phyloP scores from a whole-genome alignment of 2,329 filamentous ascomycete species.

The Fusarium setosum region DNA sequence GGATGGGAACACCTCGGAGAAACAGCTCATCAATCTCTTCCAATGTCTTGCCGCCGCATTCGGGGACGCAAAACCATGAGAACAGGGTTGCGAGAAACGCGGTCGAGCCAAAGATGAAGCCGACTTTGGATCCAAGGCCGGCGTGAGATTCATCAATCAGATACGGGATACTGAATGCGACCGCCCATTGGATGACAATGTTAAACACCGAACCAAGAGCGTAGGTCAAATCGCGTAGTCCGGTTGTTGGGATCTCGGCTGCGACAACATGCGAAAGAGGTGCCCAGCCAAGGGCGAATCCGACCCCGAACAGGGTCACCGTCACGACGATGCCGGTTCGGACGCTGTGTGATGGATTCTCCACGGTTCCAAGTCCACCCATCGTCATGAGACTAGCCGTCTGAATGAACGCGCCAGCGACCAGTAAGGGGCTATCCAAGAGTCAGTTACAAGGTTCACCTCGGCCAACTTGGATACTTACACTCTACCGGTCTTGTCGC shows the following conservation, averaged over 20 bases:
- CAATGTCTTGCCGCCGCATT: slow-evolving; percentile 13
- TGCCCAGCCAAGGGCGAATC: slow-evolving; percentile 47
- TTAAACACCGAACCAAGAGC: slow-evolving; percentile 44
- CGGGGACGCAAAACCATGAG: slow-evolving; percentile 23
- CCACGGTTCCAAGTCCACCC: background rate
- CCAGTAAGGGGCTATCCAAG: background rate
- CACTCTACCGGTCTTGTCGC: slow-evolving; percentile 8
- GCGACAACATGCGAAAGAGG: slow-evolving; percentile 49
- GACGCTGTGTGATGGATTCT: background rate
- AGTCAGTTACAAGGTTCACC: background rate
- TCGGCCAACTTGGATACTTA: background rate
- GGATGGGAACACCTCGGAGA: background rate
- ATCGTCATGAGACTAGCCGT: background rate
- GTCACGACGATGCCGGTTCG: background rate
- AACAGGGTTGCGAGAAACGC: slow-evolving; percentile 12
- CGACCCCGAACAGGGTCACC: background rate
- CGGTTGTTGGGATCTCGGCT: slow-evolving; percentile 46
- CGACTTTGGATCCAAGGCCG: slow-evolving; percentile 44
- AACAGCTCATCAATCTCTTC: slow-evolving; percentile 26
- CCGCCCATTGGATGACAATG: slow-evolving; percentile 45
- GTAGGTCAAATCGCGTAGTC: slow-evolving; percentile 46
- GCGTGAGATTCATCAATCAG: slow-evolving; percentile 49
- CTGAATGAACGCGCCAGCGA: background rate
- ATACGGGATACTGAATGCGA: slow-evolving; percentile 52
- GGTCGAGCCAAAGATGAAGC: background rate